Base-by-base conservation (phyloP, 495 filamentous ascomycete species). In the Cercophora samala region DNA sequence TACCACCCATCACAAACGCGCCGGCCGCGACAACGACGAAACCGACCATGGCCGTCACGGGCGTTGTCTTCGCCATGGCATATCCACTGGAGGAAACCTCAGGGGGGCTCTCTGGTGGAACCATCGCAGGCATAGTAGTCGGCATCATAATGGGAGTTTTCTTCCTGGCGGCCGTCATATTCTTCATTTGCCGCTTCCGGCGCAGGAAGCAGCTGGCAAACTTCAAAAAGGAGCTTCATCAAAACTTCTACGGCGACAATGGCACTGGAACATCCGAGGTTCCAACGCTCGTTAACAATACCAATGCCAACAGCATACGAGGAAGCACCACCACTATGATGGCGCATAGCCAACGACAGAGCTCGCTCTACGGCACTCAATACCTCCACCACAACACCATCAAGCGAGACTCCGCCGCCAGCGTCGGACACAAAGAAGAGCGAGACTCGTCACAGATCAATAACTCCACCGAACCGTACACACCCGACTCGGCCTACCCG, bases 91-190 rank as follows among this genome's bases (percentile, higher is more conserved):
- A 53, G 1, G 65, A 58, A 19, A 11, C 17, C 21, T 58, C 23
- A 22, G 25, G 46, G 5, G 37, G 55, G 4, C 56, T 69, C 5
- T 69, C 70, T 1, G 11, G 64, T 1, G 72, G 68, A 13, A 66
- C 61, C 11, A 66, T 70, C 29, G 72, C 70, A 13, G 70, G 72
- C 24, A 66, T 64, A 26, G 58, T 64, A 29, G 59, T 74, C 11
- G 68, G 66, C 23, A 19, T 53, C 5, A 19, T 55, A 0, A 22
- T 52, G 23, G 60, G 67, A 3, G n/a, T 67, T 11, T 58, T 70
- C 0, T 37, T 22, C 26, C 46, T 67, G 11, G 29, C 60, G 37
- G 67, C 54, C 1, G 21, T 72, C 5, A 61, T 46, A 9, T 53
- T 63, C 17, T 54, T 72, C 9, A 13, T 67, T 5, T 19, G 60